These are phyloP conservation scores for Pythium phragmiticola DNA, from an alignment of 352 stramenopile genomes.

Conservation along the genomic window DNA sequence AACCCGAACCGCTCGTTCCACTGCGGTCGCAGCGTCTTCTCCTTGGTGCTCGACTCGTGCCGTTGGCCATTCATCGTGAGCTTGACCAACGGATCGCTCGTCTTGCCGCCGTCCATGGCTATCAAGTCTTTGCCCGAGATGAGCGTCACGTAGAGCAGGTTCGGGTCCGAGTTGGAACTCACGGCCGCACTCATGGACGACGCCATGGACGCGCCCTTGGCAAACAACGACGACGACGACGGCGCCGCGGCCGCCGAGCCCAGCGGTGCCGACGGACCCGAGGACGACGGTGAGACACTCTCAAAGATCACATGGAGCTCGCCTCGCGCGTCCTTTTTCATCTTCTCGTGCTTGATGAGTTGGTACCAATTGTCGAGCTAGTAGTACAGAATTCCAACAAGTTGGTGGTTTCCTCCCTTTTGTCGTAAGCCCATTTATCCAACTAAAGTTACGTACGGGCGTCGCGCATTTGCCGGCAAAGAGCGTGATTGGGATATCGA, in stretches of 20 bases:
- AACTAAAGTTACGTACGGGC: conserved; percentile 23
- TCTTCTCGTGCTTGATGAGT: conserved; percentile 55
- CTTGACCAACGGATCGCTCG: conserved; percentile 87
- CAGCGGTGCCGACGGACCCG: not conserved
- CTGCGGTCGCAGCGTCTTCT: conserved; percentile 65
- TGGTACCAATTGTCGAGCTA: conserved; percentile 74
- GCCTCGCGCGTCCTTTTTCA: conserved; percentile 70
- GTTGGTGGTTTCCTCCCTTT: too few relatives aligned
- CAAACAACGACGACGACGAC: conserved; percentile 2
- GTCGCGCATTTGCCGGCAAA: conserved; percentile 34
- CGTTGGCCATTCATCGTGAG: conserved; percentile 75
- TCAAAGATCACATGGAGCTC: conserved; percentile 60
- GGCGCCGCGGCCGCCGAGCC: conserved; percentile 6
- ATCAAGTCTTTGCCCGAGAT: conserved; percentile 79
- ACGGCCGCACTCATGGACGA: conserved; percentile 26
- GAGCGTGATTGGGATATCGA: conserved; percentile 65
- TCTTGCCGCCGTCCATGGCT: conserved; percentile 82
- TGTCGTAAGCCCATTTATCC: not conserved
- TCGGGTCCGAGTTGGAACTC: conserved; percentile 38
- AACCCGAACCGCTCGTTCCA: conserved; percentile 83
- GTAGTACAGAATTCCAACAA: not conserved
- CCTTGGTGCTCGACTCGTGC: conserved; percentile 72
- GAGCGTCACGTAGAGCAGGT: conserved; percentile 70
- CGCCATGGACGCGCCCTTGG: not conserved
- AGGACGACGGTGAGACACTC: not conserved